phyloP scores from a whole-genome alignment of 1,284 basidiomycete species.

The Wallemia ichthyophaga region DNA sequence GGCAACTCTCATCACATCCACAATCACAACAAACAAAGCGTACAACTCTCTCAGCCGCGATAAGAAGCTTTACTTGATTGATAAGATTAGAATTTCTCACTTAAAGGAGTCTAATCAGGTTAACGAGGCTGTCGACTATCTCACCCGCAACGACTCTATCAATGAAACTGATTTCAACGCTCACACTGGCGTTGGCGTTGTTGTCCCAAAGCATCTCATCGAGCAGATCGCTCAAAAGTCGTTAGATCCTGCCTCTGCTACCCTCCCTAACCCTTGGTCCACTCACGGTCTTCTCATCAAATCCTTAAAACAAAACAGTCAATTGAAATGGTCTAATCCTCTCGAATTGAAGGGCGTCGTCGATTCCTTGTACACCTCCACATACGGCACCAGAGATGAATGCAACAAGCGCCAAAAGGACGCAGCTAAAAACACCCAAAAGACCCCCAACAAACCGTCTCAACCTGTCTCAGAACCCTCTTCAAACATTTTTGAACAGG shows the following conservation, averaged over 20 bases:
- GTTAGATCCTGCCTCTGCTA: constrained; percentile 7
- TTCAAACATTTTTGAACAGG: constrained; percentile 77
- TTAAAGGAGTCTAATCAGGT: constrained; percentile 66
- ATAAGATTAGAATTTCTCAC: constrained; percentile 35
- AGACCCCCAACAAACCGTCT: constrained; percentile 18
- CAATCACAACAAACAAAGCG: constrained; percentile 30
- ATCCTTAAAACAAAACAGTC: constrained; percentile 34
- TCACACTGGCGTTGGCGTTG: constrained; percentile 63
- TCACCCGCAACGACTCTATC: constrained; percentile 31
- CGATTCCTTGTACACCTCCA: constrained; percentile 39
- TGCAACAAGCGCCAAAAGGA: constrained; percentile 15
- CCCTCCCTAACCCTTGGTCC: constrained; percentile 30
- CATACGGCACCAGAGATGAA: constrained; percentile 39
- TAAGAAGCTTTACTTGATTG: constrained; percentile 36
- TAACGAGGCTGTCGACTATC: constrained; percentile 39
- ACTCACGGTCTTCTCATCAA: constrained; percentile 38
- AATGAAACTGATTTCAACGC: constrained; percentile 45
- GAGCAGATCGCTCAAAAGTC: constrained; percentile 24
- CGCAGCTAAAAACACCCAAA: constrained; percentile 32
- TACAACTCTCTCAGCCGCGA: constrained; percentile 12
- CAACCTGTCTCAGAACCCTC: constrained; percentile 16
- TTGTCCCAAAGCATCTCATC: constrained; percentile 33
- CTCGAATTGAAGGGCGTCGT: constrained; percentile 66
- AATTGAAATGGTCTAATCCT: constrained; percentile 63
- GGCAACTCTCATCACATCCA: constrained; percentile 32